Evolutionary conservation across 139 green algal species (phyloP).

Genomic region (Spirogloea muscicola): DNA sequence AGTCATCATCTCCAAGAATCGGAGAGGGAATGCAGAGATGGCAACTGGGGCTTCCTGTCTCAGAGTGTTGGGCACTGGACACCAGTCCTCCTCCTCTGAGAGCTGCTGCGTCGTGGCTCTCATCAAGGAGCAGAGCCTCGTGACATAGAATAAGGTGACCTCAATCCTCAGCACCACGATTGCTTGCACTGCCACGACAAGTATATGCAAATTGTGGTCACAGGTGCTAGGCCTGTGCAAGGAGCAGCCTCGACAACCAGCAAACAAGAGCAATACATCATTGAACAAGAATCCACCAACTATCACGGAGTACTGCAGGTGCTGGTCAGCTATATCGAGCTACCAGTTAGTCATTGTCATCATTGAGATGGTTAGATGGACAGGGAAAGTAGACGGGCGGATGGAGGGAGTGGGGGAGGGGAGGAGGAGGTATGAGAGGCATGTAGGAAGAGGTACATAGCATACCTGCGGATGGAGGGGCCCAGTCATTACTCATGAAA

Average conservation of each 20-base stretch:
- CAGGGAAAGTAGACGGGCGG: not conserved
- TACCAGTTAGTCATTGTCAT: not conserved
- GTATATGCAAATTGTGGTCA: no score
- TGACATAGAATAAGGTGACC: slow-evolving; percentile 26
- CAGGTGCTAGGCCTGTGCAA: no score
- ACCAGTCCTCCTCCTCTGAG: slow-evolving; percentile 36
- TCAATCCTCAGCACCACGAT: slow-evolving; percentile 14
- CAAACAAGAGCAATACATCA: no score
- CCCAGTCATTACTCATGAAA: slow-evolving; percentile 6
- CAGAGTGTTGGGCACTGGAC: slow-evolving; percentile 7
- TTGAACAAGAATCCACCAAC: no score
- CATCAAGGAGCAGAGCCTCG: slow-evolving; percentile 37
- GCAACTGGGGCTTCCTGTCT: slow-evolving; percentile 19
- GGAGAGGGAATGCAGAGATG: slow-evolving; percentile 30
- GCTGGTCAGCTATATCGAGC: no score
- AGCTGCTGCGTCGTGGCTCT: slow-evolving; percentile 12
- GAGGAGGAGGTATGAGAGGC: not conserved
- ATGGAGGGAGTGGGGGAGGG: not conserved
- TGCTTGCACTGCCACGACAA: slow-evolving; percentile 29
- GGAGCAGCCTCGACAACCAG: no score
- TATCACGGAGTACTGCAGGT: no score
- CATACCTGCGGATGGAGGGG: slow-evolving; percentile 10
- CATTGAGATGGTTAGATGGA: not conserved
- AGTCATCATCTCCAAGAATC: slow-evolving; percentile 22
- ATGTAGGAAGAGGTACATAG: not conserved